A percentile compares a stretch with the other conserved stretches of the same genome.
Evolutionary conservation across 441 rosid species (phyloP).

Genomic region (Jatropha podagrica): DNA sequence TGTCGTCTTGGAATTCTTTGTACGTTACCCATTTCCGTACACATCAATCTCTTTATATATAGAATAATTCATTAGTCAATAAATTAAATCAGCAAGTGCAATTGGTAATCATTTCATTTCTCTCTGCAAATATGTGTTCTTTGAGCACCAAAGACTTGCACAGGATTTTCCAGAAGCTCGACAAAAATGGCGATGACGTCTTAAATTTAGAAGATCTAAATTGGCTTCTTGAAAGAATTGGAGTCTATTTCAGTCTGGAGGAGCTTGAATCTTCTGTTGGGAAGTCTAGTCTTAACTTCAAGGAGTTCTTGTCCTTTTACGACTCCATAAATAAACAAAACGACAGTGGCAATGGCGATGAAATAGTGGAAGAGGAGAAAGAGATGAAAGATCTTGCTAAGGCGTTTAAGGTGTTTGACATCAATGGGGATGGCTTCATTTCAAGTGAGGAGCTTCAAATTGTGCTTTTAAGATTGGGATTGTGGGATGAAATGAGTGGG

Average conservation of each 20-base stretch:
- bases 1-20: not conserved
- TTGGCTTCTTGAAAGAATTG: conserved; percentile 60
- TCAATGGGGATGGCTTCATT: conserved; percentile 72
- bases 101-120: not conserved
- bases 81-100: too few species aligned
- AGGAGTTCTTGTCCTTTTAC: conserved; percentile 62
- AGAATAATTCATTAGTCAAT: not conserved
- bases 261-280: conserved; percentile 64
- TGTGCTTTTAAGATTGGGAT: conserved; percentile 59
- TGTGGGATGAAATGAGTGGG: conserved; percentile 59
- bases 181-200: conserved; percentile 63
- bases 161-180: conserved; percentile 59
- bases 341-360: not conserved
- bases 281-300: conserved; percentile 45
- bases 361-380: not conserved
- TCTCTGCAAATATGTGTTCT: conserved; percentile 28
- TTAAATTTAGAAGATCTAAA: conserved; percentile 67
- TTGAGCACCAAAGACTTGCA: conserved; percentile 47
- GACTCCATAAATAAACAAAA: conserved; percentile 34
- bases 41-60: too few species aligned
- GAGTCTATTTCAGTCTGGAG: conserved; percentile 31
- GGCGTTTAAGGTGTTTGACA: conserved; percentile 71
- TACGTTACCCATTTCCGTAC: not conserved
- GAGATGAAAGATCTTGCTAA: conserved; percentile 32
- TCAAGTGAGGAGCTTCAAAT: conserved; percentile 69